Evolutionary conservation across 441 rosid genomes (phyloP).

Genomic region (Populus hybrid): DNA sequence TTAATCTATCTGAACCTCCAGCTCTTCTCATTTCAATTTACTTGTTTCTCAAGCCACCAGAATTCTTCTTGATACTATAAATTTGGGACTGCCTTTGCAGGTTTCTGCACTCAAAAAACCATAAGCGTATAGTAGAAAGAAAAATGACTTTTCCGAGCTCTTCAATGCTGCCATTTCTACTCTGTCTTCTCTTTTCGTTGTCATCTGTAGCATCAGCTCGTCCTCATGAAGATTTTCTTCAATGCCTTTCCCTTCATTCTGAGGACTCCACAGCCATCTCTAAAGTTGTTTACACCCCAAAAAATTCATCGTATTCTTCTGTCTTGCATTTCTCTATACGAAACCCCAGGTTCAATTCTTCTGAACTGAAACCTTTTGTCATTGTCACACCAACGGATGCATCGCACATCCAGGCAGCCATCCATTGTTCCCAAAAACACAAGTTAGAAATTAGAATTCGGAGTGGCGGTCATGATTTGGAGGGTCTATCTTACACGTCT

Average conservation of each 20-base stretch:
- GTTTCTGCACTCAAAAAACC: background rate
- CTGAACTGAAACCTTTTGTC: conserved; percentile 26
- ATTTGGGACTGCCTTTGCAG: background rate
- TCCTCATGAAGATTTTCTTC: background rate
- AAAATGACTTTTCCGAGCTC: no score
- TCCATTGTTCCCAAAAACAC: conserved; percentile 36
- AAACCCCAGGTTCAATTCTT: conserved; percentile 12
- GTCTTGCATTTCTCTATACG: conserved; percentile 8
- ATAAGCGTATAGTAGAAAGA: background rate
- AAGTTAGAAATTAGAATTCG: conserved; percentile 41
- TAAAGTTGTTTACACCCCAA: background rate
- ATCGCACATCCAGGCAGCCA: conserved; percentile 44
- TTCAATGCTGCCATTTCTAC: no score
- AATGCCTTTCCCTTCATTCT: background rate
- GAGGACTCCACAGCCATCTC: background rate
- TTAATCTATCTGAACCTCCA: background rate
- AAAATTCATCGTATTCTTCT: background rate
- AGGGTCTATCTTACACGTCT: no score
- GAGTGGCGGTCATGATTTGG: conserved; percentile 58
- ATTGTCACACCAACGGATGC: conserved; percentile 47
- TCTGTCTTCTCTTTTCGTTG: no score
- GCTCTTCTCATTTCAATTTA: background rate
- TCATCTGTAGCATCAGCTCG: no score
- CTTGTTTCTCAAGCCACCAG: conserved; percentile 13
- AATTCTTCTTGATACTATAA: background rate